A percentile compares a stretch with the other conserved stretches of the same genome.
Evolutionary conservation across 768 basidiomycete species (phyloP).

Genomic region (Pleurotus cornucopiae): DNA sequence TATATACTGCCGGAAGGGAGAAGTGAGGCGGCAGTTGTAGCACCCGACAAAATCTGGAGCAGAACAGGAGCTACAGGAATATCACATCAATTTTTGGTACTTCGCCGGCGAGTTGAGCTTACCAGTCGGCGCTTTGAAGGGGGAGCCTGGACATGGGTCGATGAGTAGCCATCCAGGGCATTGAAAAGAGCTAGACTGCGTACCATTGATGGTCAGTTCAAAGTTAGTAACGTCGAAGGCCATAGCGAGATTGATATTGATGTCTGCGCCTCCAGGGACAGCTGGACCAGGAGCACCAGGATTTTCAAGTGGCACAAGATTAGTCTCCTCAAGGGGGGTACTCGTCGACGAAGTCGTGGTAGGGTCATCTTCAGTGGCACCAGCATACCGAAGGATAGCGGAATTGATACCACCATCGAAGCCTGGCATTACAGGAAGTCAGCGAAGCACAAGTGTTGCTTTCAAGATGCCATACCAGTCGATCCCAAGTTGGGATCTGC

Average conservation of each 20-base stretch:
- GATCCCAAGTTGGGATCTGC: constrained; percentile 23
- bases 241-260: background rate
- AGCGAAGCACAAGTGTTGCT: background rate
- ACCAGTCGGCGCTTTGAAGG: background rate
- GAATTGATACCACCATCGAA: constrained; percentile 6
- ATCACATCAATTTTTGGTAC: background rate
- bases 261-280: background rate
- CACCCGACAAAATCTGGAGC: constrained; percentile 18
- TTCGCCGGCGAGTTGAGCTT: background rate
- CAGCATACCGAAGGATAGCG: constrained; percentile 5
- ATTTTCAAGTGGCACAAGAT: background rate
- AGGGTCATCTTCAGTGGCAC: background rate
- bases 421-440: background rate
- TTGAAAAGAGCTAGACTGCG: background rate
- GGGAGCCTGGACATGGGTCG: background rate
- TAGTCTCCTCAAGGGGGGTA: background rate
- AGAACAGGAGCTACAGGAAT: constrained; percentile 37
- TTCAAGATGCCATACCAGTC: constrained; percentile 18
- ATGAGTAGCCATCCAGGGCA: background rate
- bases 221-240: constrained; percentile 1
- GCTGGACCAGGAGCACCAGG: background rate
- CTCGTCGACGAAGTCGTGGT: background rate
- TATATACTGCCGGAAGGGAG: constrained; percentile 38
- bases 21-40: constrained; percentile 25
- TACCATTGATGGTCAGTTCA: background rate